Percentiles rank a stretch among this genome's conserved stretches.
These are phyloP conservation scores for Hypoxylon crocopeplum DNA, from an alignment of 495 filamentous ascomycete genomes.

Conservation along the genomic window DNA sequence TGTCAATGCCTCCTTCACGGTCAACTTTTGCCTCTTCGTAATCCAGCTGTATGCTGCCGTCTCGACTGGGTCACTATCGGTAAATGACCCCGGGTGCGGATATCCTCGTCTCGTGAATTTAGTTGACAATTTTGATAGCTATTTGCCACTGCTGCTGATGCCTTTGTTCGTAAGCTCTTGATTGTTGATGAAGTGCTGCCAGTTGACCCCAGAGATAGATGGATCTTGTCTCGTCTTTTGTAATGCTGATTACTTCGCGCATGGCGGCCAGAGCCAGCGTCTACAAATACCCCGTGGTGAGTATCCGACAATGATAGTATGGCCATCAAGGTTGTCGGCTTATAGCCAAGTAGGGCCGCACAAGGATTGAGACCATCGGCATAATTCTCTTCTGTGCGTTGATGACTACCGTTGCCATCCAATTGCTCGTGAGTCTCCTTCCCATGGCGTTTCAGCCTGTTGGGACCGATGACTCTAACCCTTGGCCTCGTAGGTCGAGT, in stretches of 20 bases:
- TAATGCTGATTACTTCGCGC: constrained; percentile 61
- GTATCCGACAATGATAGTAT: constrained; percentile 7
- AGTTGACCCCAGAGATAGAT: constrained; percentile 47
- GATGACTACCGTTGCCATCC: constrained; percentile 63
- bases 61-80: constrained; percentile 60
- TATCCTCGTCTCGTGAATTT: constrained; percentile 22
- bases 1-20: constrained; percentile 59
- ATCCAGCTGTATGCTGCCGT: constrained; percentile 66
- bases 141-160: constrained; percentile 65
- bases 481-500: constrained; percentile 50
- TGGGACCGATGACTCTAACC: constrained; percentile 24
- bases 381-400: constrained; percentile 66
- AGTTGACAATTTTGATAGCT: constrained; percentile 43
- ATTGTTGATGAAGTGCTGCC: constrained; percentile 25
- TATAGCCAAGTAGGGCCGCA: constrained; percentile 52
- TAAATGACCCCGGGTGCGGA: constrained; percentile 34
- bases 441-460: constrained; percentile 9
- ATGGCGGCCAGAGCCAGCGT: constrained; percentile 59
- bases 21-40: constrained; percentile 62
- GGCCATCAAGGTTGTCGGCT: constrained; percentile 12
- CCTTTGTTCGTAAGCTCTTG: constrained; percentile 52
- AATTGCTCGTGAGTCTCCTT: constrained; percentile 54
- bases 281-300: constrained; percentile 62
- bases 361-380: constrained; percentile 61
- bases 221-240: constrained; percentile 64